Evolutionary conservation across 345 rosid species (phyloP).

Genomic region (Adansonia digitata): DNA sequence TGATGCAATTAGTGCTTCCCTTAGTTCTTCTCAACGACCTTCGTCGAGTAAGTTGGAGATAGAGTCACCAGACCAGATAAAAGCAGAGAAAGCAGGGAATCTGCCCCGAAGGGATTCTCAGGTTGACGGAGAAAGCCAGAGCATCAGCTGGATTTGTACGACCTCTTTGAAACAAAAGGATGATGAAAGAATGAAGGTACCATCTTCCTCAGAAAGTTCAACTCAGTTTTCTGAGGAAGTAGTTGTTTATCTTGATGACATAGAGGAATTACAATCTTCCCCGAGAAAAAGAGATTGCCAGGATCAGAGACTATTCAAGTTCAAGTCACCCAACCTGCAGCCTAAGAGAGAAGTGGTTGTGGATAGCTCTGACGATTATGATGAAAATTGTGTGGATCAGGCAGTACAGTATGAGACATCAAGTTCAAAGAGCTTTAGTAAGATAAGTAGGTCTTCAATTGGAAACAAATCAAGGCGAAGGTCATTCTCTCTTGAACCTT

Average conservation of each 20-base stretch:
- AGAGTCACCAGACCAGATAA: slow-evolving; percentile 21
- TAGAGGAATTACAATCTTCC: slow-evolving; percentile 45
- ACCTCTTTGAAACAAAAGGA: slow-evolving; percentile 3
- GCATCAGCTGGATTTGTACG: background rate
- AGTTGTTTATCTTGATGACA: slow-evolving; percentile 46
- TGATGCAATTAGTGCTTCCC: slow-evolving; percentile 18
- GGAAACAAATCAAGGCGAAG: slow-evolving; percentile 34
- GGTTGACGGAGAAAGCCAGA: slow-evolving; percentile 12
- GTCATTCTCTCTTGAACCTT: slow-evolving; percentile 28
- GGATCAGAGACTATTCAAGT: slow-evolving; percentile 58
- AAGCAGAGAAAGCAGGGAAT: slow-evolving; percentile 7
- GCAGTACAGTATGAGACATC: slow-evolving; percentile 19
- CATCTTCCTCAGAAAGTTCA: slow-evolving; percentile 40
- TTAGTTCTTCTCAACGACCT: slow-evolving; percentile 29
- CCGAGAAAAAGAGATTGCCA: slow-evolving; percentile 29
- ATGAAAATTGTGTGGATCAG: slow-evolving; percentile 12
- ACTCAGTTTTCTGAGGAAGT: slow-evolving; percentile 28
- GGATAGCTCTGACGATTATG: background rate
- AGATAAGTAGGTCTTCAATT: slow-evolving; percentile 9
- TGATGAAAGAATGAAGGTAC: slow-evolving; percentile 7
- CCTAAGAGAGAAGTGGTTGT: background rate
- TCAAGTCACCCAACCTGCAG: slow-evolving; percentile 26
- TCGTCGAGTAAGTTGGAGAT: no score
- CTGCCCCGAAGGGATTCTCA: background rate
- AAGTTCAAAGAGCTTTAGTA: slow-evolving; percentile 16